phyloP scores from a whole-genome alignment of 495 filamentous ascomycete species.

The Bombardia bombarda region DNA sequence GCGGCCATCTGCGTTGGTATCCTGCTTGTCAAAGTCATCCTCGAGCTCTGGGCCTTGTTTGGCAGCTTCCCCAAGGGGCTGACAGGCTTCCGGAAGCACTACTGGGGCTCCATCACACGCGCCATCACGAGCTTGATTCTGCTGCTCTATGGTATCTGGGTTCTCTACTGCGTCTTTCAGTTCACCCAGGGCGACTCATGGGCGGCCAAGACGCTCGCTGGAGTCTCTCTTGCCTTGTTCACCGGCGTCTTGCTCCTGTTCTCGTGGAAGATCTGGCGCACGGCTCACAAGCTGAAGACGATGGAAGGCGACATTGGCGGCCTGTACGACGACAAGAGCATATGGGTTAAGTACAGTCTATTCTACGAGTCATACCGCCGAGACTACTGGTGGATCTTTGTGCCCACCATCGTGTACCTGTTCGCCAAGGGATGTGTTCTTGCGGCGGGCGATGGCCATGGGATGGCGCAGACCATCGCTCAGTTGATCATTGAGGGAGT shows the following conservation, averaged over 20 bases:
- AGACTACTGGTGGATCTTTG: slow-evolving; percentile 93
- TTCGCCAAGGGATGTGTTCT: slow-evolving; percentile 84
- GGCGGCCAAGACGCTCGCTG: slow-evolving; percentile 84
- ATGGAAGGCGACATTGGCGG: slow-evolving; percentile 62
- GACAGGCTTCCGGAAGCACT: slow-evolving; percentile 82
- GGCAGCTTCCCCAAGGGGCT: slow-evolving; percentile 78
- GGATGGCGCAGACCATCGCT: slow-evolving; percentile 67
- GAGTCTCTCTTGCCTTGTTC: slow-evolving; percentile 70
- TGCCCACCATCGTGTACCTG: slow-evolving; percentile 87
- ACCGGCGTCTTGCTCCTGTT: slow-evolving; percentile 74
- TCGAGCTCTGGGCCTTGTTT: slow-evolving; percentile 88
- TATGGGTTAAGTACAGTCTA: slow-evolving; percentile 90
- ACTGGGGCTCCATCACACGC: slow-evolving; percentile 84
- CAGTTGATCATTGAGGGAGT: slow-evolving; percentile 75
- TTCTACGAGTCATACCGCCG: slow-evolving; percentile 96
- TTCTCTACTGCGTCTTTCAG: slow-evolving; percentile 92
- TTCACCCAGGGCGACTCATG: slow-evolving; percentile 92
- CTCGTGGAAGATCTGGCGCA: slow-evolving; percentile 68
- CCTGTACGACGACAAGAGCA: slow-evolving; percentile 82
- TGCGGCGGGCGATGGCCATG: slow-evolving; percentile 80
- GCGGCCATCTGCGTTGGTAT: slow-evolving; percentile 81
- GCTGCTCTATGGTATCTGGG: slow-evolving; percentile 90
- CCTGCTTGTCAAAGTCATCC: slow-evolving; percentile 81
- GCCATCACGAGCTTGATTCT: slow-evolving; percentile 88
- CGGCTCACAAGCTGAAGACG: slow-evolving; percentile 66